Percentiles rank a stretch among this genome's conserved stretches.
These are phyloP conservation scores for Boletus patriciae DNA, from an alignment of 768 basidiomycete species.

Conservation along the genomic window DNA sequence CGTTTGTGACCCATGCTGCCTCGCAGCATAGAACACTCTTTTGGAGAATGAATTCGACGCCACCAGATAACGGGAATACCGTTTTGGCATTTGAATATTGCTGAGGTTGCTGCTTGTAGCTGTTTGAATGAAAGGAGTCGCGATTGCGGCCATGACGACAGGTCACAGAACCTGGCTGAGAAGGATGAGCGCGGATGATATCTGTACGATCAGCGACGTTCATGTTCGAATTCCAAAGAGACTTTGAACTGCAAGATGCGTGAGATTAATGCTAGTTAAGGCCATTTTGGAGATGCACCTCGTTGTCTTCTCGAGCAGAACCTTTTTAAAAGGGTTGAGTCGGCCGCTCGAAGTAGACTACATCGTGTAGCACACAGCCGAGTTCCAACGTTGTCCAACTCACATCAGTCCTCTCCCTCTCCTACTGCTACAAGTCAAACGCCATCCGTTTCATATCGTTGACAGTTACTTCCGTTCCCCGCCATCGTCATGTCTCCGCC, in stretches of 20 bases:
- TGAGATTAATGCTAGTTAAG: slow-evolving; percentile 17
- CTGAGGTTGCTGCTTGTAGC: not conserved
- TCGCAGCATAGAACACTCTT: slow-evolving; percentile 24
- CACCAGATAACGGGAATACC: slow-evolving; percentile 27
- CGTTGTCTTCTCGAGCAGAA: slow-evolving; percentile 23
- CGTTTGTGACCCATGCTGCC: slow-evolving; percentile 3
- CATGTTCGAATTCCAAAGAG: slow-evolving; percentile 25
- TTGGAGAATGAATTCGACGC: slow-evolving; percentile 25
- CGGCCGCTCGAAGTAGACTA: slow-evolving; percentile 13
- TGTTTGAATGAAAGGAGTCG: slow-evolving; percentile 13
- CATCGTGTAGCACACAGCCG: slow-evolving; percentile 21
- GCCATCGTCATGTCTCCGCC: slow-evolving; percentile 24
- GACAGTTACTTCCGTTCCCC: slow-evolving; percentile 18
- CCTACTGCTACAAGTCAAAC: not conserved
- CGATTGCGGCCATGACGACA: slow-evolving; percentile 24
- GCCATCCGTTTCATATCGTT: slow-evolving; percentile 26
- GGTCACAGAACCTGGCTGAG: slow-evolving; percentile 23
- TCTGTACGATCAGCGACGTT: slow-evolving; percentile 20
- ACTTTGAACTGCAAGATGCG: slow-evolving; percentile 13
- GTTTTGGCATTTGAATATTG: slow-evolving; percentile 23
- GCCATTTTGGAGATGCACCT: slow-evolving; percentile 25
- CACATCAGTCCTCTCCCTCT: slow-evolving; percentile 6
- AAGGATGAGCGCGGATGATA: slow-evolving; percentile 4
- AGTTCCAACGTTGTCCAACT: slow-evolving; percentile 13
- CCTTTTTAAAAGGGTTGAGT: slow-evolving; percentile 26